A percentile compares a stretch with the other conserved stretches of the same genome.
phyloP scores from a whole-genome alignment of 345 rosid species.

The Ailanthus altissimus region DNA sequence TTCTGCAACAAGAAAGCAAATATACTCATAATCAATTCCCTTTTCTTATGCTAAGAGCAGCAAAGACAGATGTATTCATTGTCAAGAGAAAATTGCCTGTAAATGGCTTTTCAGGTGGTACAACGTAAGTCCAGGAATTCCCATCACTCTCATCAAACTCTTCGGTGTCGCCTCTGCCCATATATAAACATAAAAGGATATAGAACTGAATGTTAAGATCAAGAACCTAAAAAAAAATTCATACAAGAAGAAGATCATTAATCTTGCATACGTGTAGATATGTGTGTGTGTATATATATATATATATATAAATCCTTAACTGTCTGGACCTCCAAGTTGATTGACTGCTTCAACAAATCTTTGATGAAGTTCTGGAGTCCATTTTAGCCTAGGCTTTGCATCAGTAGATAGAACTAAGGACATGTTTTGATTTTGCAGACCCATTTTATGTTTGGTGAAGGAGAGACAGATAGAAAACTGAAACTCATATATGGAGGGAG shows the following conservation, averaged over 20 bases:
- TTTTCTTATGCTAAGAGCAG: background rate
- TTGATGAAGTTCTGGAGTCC: constrained; percentile 94
- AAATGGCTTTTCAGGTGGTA: constrained; percentile 97
- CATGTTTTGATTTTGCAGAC: constrained; percentile 56
- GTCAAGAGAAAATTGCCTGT: constrained; percentile 49
- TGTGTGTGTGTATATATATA: too few species aligned
- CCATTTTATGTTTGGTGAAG: constrained; percentile 31
- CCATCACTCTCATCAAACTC: constrained; percentile 84
- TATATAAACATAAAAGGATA: constrained; percentile 17
- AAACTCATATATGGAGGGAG: constrained; percentile 23
- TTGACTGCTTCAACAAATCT: constrained; percentile 74
- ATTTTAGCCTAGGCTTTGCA: constrained; percentile 95
- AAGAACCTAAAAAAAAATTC: background rate
- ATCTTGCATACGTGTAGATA: background rate
- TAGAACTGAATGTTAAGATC: background rate
- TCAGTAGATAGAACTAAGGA: constrained; percentile 78
- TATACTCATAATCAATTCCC: background rate
- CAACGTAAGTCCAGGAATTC: constrained; percentile 82
- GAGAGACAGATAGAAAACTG: constrained; percentile 21
- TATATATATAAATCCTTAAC: constrained; percentile 40
- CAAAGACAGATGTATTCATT: constrained; percentile 13
- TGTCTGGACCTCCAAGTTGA: constrained; percentile 90
- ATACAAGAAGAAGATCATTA: background rate
- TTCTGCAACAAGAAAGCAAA: constrained; percentile 55
- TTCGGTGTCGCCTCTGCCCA: constrained; percentile 93